Evolutionary conservation across 2,329 filamentous ascomycete species (phyloP).

Genomic region (Cladosporium velox): DNA sequence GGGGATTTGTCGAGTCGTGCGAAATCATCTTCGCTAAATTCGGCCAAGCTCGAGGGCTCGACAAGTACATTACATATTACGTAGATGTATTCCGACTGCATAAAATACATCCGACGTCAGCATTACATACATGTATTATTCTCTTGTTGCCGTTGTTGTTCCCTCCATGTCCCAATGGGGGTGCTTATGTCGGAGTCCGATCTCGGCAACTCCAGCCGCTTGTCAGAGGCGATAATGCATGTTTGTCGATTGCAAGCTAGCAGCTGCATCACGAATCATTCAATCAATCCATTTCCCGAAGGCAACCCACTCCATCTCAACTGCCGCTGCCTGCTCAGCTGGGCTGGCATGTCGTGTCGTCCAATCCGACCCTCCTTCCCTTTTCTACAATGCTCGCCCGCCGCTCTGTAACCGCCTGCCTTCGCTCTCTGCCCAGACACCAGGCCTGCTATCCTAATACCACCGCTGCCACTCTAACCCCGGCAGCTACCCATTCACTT

Average conservation of each 20-base stretch:
- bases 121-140: not conserved
- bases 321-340: conserved; percentile 18
- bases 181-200: conserved; percentile 4
- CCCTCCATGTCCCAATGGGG: not conserved
- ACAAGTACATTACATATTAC: not conserved
- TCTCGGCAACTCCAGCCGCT: conserved; percentile 7
- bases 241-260: not conserved
- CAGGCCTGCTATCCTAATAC: not conserved
- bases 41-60: not conserved
- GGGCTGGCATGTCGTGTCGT: conserved; percentile 15
- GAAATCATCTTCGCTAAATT: not conserved
- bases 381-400: conserved; percentile 11
- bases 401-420: conserved; percentile 2
- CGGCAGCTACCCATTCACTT: conserved; percentile 6
- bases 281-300: conserved; percentile 2
- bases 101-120: not conserved
- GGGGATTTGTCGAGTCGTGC: not conserved
- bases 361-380: not conserved
- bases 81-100: not conserved
- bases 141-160: not conserved
- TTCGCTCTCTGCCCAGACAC: conserved; percentile 15
- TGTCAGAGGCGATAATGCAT: conserved; percentile 3
- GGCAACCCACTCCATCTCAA: conserved; percentile 14
- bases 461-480: not conserved
- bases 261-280: conserved; percentile 9